Evolutionary conservation across 306 rosid genomes (phyloP).

Genomic region (Citrullus colocynthis): DNA sequence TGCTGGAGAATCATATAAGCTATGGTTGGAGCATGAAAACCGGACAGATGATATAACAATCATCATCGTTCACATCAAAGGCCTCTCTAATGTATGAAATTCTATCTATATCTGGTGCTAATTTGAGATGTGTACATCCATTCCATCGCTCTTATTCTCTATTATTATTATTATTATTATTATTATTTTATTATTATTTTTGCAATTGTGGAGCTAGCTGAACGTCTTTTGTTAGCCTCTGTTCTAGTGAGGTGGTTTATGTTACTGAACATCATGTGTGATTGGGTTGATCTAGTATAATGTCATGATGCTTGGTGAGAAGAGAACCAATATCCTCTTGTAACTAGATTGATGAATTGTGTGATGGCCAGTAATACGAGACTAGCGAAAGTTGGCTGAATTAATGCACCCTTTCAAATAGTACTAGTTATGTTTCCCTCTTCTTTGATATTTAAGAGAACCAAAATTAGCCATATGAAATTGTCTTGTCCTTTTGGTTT

Average conservation of each 20-base stretch:
- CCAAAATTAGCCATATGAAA: neutral
- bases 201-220: neutral
- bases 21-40: conserved; percentile 78
- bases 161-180: neutral
- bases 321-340: neutral
- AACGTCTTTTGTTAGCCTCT: neutral
- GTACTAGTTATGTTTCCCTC: neutral
- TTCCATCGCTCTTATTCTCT: neutral
- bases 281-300: neutral
- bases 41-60: conserved; percentile 97
- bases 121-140: neutral
- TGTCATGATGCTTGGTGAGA: neutral
- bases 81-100: conserved; percentile 59
- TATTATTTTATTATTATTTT: neutral
- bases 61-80: conserved; percentile 79
- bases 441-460: neutral
- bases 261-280: neutral
- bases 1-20: conserved; percentile 88
- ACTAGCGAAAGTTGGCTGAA: neutral
- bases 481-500: neutral
- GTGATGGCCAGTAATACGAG: neutral
- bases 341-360: neutral
- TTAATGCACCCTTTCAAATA: neutral
- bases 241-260: neutral
- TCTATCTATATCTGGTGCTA: neutral